Evolutionary conservation across 1,284 basidiomycete species (phyloP).

Genomic region (Tylopilus sp.): DNA sequence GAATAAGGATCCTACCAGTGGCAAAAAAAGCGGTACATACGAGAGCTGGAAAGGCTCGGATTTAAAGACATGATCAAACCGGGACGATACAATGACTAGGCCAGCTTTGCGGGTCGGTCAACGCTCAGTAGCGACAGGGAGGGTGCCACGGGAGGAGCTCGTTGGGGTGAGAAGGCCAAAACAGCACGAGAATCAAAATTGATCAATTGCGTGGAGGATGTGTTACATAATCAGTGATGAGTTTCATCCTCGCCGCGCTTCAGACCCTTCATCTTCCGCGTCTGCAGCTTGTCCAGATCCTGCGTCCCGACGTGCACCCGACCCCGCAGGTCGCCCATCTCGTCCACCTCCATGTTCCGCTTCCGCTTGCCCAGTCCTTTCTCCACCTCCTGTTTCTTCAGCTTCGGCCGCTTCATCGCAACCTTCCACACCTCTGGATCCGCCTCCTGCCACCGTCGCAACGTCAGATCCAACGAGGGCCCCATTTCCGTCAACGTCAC

Average conservation of each 20-base stretch:
- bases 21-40: slow-evolving; percentile 17
- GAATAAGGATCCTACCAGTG: background rate
- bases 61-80: slow-evolving; percentile 23
- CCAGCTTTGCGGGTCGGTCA: slow-evolving; percentile 9
- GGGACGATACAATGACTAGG: no score
- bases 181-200: slow-evolving; percentile 34
- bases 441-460: slow-evolving; percentile 82
- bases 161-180: slow-evolving; percentile 5
- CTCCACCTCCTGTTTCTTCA: slow-evolving; percentile 88
- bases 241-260: slow-evolving; percentile 48
- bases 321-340: slow-evolving; percentile 97
- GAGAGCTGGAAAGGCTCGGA: background rate
- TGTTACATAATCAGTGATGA: slow-evolving; percentile 28
- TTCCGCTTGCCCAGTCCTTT: slow-evolving; percentile 92
- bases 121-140: no score
- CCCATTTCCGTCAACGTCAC: slow-evolving; percentile 92
- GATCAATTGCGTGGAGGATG: slow-evolving; percentile 2
- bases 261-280: slow-evolving; percentile 92
- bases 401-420: slow-evolving; percentile 87
- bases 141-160: slow-evolving; percentile 15
- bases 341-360: slow-evolving; percentile 97
- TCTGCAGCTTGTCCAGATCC: slow-evolving; percentile 89
- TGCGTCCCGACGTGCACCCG: slow-evolving; percentile 92
- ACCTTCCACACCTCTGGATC: slow-evolving; percentile 85
- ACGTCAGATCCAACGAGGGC: slow-evolving; percentile 86